Percentiles rank a stretch among this genome's conserved stretches.
Evolutionary conservation across 495 filamentous ascomycete genomes (phyloP).

Genomic region (Pyrenula aspistea): DNA sequence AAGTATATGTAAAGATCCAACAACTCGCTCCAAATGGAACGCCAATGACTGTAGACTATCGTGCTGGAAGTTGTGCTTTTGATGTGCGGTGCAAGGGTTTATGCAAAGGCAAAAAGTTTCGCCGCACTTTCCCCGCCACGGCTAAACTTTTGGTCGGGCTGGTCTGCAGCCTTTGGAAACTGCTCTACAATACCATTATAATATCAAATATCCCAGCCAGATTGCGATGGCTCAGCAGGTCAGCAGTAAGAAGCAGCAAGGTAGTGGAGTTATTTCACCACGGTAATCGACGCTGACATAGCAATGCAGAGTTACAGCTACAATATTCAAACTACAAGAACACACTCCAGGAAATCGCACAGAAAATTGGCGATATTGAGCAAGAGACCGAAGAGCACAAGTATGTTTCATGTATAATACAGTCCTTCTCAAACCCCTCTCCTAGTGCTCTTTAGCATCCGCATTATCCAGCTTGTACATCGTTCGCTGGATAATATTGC

Average conservation of each 20-base stretch:
- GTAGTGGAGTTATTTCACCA: slow-evolving; percentile 25
- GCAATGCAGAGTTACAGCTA: slow-evolving; percentile 68
- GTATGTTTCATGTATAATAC: too few relatives aligned
- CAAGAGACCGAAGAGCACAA: slow-evolving; percentile 97
- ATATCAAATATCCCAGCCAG: background rate
- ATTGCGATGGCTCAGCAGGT: slow-evolving; percentile 22
- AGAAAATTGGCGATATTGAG: slow-evolving; percentile 95
- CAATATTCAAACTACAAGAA: slow-evolving; percentile 97
- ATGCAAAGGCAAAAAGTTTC: background rate
- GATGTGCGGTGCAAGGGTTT: too few relatives aligned
- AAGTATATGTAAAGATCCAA: too few relatives aligned
- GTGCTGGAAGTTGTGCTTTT: too few relatives aligned
- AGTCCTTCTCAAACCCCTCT: too few relatives aligned
- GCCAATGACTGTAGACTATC: too few relatives aligned
- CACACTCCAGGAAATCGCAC: slow-evolving; percentile 80
- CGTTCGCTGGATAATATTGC: background rate
- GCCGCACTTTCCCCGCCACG: background rate
- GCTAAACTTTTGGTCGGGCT: too few relatives aligned
- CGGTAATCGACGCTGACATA: slow-evolving; percentile 9
- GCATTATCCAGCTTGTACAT: too few relatives aligned
- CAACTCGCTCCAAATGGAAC: too few relatives aligned
- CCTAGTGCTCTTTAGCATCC: too few relatives aligned
- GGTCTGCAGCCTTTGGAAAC: too few relatives aligned
- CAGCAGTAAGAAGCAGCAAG: slow-evolving; percentile 70
- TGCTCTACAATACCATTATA: too few relatives aligned